These are phyloP conservation scores for Sporisorium iseilematis-ciliati DNA, from an alignment of 1,284 basidiomycete species.

Conservation along the genomic window DNA sequence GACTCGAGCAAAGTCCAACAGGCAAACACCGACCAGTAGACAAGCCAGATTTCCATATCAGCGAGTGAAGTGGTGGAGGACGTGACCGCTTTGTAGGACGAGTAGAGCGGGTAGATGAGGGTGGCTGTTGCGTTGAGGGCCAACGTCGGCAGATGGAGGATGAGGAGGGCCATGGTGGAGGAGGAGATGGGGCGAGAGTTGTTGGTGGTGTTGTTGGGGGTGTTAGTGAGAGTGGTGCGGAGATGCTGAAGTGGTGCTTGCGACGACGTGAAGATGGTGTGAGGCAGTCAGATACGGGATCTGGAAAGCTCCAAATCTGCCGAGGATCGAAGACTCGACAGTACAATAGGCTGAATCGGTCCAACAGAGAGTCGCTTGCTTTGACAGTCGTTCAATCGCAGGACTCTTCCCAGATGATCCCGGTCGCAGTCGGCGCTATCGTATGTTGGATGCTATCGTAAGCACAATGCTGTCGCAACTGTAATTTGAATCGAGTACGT, in stretches of 20 bases:
- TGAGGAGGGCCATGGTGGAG: constrained; percentile 47
- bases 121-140: constrained; percentile 47
- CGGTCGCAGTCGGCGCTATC: too few relatives aligned
- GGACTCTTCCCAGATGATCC: too few relatives aligned
- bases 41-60: constrained; percentile 63
- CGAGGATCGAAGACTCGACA: too few relatives aligned
- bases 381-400: too few relatives aligned
- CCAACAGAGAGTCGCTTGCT: too few relatives aligned
- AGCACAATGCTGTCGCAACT: too few relatives aligned
- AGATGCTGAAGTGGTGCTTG: background rate
- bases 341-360: too few relatives aligned
- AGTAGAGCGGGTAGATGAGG: constrained; percentile 61
- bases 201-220: background rate
- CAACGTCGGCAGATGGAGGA: constrained; percentile 57
- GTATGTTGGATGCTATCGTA: too few relatives aligned
- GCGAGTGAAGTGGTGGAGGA: constrained; percentile 49
- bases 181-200: background rate
- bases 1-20: constrained; percentile 52
- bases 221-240: background rate
- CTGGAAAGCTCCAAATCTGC: too few relatives aligned
- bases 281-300: too few relatives aligned
- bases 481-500: too few relatives aligned
- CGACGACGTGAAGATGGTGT: too few relatives aligned
- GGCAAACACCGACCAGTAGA: constrained; percentile 66
- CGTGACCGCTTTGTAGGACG: constrained; percentile 62